Conservation (phyloP, 1,139 yeast genomes). For the Blastobotrys aristatus region DNA sequence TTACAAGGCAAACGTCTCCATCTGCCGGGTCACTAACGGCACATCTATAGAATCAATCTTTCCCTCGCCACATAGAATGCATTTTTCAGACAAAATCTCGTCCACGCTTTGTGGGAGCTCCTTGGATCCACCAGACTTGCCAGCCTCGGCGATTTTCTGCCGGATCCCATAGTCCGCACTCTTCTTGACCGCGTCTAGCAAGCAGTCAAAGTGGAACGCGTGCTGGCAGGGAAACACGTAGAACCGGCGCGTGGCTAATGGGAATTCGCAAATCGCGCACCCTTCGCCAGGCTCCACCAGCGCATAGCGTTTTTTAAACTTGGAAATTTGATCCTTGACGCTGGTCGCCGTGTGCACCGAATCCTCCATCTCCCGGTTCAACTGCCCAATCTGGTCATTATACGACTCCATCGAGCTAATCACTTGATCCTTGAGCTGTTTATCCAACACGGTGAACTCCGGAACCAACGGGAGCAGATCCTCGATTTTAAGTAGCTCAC, state of each 20-base stretch:
- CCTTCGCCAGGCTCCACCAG: constrained; percentile 80
- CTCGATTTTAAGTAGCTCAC: constrained; percentile 63
- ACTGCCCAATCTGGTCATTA: constrained; percentile 55
- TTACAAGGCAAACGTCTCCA: constrained; percentile 1
- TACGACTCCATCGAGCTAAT: constrained; percentile 71
- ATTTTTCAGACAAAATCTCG: constrained; percentile 55
- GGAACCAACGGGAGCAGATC: constrained; percentile 84
- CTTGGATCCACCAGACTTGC: constrained; percentile 34
- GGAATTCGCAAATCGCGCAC: constrained; percentile 63
- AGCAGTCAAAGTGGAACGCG: constrained; percentile 84
- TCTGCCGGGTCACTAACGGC: constrained; percentile 33
- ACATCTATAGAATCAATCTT: constrained; percentile 68
- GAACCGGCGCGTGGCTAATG: constrained; percentile 69
- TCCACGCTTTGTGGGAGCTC: constrained; percentile 48
- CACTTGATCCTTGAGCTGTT: constrained; percentile 70
- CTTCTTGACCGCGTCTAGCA: constrained; percentile 53
- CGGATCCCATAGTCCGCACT: constrained; percentile 67
- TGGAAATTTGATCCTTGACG: constrained; percentile 54
- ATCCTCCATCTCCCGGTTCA: constrained; percentile 73
- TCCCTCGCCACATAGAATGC: constrained; percentile 75
- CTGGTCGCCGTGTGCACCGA: constrained; percentile 60
- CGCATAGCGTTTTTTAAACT: constrained; percentile 46
- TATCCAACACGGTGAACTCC: constrained; percentile 73
- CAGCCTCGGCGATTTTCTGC: constrained; percentile 54
- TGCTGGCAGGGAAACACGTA: constrained; percentile 87